Evolutionary conservation across 306 rosid genomes (phyloP), one percentile per base, ranked within the genome.

Genomic region (Lablab purpureus): DNA sequence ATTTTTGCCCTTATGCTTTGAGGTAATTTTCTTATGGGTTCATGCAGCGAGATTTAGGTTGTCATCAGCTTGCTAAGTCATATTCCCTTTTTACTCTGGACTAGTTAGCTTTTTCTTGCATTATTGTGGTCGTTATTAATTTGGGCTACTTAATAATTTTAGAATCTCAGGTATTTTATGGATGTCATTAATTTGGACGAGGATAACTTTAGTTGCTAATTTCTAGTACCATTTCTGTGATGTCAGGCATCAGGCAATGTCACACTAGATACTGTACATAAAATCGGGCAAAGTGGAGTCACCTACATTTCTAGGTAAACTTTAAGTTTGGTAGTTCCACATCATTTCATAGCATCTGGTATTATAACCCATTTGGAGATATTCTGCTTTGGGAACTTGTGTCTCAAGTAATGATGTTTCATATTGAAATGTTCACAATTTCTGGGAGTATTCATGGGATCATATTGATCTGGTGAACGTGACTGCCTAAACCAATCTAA

Each of bases 181-280:
- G 64, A 67, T 43, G 7, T 32, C 40, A 32, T 64, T 41, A 49
- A 25, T 81, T 79, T 52, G 62, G 10, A 68, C 56, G 65, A 37
- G 59, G 58, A 23, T 18, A 32, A 47, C 60, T 73, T 25, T 28
- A 45, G 69, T 25, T 5, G 10, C 22, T 60, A 37, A 22, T 46
- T 67, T 37, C 63, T 52, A 10, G 78, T 65, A 8, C 56, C 80
- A 73, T 45, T 58, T 73, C 59, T 69, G 30, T 75, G 37, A 46
- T 81, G 54, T 40, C 82, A 95, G 97, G 97, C 98, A 64, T 95
- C 99, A 30, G 98, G 99, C 58, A 95, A 95, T 80, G 94, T 93
- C 74, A 91, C 99, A 64, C 87, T 91, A 54, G 90, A 90, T 54
- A 90, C 96, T 0, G 87, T 90, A 52, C 87, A 85, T 67, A 73